Evolutionary conservation across 2,329 filamentous ascomycete species (phyloP), one percentile per base, ranked within the genome.

Genomic region (Emericellopsis cladophorae): DNA sequence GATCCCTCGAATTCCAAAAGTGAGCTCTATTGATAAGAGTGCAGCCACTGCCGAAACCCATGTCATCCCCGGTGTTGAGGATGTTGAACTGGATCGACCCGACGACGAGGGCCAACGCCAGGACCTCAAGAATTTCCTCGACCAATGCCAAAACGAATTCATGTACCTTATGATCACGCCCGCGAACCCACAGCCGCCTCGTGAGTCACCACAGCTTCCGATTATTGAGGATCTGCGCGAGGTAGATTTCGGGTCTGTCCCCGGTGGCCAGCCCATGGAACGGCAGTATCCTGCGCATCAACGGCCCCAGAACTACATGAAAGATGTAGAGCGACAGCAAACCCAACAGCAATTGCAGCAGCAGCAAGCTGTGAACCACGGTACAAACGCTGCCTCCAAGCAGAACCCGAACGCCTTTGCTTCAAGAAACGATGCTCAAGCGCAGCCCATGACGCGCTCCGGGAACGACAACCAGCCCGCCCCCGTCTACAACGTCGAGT

Each of bases 151-250:
- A 55, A 68, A 71, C 48, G 76, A 81, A 52, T 79, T 81, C 44
- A 78, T 76, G 46, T 81, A 81, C 50, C 65, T 81, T 12, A 79
- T 81, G 76, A 70, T 79, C 39, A 76, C 76, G 1, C 77, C 77
- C 2, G 76, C 77, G 33, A 81, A 81, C 54, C 77, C 77, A 4
- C 61, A 72, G 34, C 77, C 77, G 2, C 77, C 76, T n/a, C 68
- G 77, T 54, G 77, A 80, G 21, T 76, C 74, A 2, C 72, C 73
- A 5, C 72, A 68, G 3, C 54, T 77, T 10, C 74, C 74, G 9
- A 62, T 75, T 34, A 67, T 76, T 22, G 76, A 79, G 38, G 76
- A 79, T 41, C 48, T 77, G n/a, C 62, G 70, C 38, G 72, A 79
- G 43, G 65, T 64, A 26, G 75, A 73, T 5, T 76, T 70, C 43